Conservation (phyloP, 495 filamentous ascomycete genomes). For the Neurospora intermedia region DNA sequence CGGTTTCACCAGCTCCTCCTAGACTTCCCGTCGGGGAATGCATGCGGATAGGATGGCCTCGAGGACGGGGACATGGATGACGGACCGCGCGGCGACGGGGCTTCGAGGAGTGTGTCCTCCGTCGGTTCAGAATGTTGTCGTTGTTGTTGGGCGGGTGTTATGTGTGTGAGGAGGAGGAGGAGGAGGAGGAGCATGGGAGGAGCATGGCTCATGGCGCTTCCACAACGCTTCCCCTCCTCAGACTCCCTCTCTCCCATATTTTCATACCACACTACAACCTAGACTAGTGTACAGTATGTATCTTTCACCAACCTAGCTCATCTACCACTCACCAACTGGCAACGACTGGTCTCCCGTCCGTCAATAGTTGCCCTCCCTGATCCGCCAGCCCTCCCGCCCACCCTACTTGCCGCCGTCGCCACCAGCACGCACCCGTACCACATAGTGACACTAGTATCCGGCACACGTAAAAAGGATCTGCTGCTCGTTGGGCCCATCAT, state of each 20-base stretch:
- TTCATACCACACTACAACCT: not conserved
- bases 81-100: not conserved
- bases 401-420: not conserved
- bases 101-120: not conserved
- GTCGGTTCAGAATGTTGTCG: not conserved
- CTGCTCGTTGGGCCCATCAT: not conserved
- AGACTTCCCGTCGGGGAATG: not conserved
- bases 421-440: not conserved
- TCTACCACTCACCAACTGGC: not conserved
- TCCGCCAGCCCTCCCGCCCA: not conserved
- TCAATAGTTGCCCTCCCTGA: conserved; percentile 4
- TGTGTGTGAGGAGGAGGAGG: not conserved
- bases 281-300: not conserved
- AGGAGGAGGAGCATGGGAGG: not conserved
- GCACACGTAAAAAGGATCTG: not conserved
- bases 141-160: not conserved
- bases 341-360: conserved; percentile 3
- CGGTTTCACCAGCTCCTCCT: not conserved
- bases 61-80: not conserved
- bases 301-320: not conserved
- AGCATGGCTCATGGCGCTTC: not conserved
- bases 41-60: not conserved
- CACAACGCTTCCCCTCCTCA: not conserved
- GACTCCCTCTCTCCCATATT: not conserved
- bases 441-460: not conserved